Evolutionary conservation across 2,329 filamentous ascomycete genomes (phyloP).

Genomic region (Akanthomyces lecanii): DNA sequence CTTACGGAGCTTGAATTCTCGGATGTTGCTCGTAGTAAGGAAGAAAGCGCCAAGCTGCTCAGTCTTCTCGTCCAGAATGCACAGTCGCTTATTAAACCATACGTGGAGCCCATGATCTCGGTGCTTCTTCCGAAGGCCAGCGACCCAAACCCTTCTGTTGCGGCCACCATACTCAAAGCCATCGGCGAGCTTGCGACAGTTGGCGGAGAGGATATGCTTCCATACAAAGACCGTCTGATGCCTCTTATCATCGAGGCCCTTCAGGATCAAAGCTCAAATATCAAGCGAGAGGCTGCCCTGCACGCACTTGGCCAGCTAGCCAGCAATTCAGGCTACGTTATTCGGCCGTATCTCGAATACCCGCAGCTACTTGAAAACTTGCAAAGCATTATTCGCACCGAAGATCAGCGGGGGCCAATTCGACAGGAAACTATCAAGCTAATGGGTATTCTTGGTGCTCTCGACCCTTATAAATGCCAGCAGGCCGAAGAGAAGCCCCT

Average conservation of each 20-base stretch:
- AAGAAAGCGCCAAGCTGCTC: conserved; percentile 90
- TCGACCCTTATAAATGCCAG: conserved; percentile 95
- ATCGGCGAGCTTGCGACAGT: conserved; percentile 93
- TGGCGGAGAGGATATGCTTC: conserved; percentile 88
- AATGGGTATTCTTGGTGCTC: conserved; percentile 88
- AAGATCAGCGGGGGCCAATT: conserved; percentile 75
- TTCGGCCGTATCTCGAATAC: conserved; percentile 91
- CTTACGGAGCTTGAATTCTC: conserved; percentile 95
- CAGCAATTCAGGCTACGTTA: conserved; percentile 96
- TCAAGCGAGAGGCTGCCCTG: conserved; percentile 86
- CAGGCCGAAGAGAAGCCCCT: conserved; percentile 87
- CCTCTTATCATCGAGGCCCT: conserved; percentile 89
- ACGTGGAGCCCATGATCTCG: conserved; percentile 93
- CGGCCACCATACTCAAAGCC: conserved; percentile 89
- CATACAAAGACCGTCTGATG: conserved; percentile 90
- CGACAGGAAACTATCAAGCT: conserved; percentile 94
- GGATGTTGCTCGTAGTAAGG: conserved; percentile 88
- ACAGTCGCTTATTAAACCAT: conserved; percentile 88
- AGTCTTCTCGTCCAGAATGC: conserved; percentile 91
- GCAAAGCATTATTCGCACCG: conserved; percentile 89
- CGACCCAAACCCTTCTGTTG: conserved; percentile 80
- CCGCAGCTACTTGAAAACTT: conserved; percentile 88
- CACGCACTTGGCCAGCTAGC: conserved; percentile 88
- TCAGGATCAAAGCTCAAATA: conserved; percentile 86
- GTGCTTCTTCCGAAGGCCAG: conserved; percentile 90